Evolutionary conservation across 345 rosid species (phyloP), one percentile per base, ranked within the genome.

Genomic region (Cardamine resedifolia): DNA sequence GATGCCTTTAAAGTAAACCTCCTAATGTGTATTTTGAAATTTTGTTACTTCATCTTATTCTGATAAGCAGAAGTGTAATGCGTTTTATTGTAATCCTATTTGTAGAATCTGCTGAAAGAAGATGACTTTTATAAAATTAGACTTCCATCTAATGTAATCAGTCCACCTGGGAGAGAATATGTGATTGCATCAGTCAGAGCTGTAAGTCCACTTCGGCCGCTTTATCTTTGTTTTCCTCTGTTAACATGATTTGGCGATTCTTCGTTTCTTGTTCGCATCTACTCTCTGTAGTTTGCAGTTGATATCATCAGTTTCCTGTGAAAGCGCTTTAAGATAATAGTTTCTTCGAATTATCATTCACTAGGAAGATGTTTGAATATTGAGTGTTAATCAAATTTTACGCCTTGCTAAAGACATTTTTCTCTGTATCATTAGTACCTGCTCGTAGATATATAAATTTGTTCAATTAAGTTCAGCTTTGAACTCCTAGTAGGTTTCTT

Each of bases 101-200:
- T 75, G 83, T 84, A 95, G 99, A 87, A 79, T 48, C 79, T 95
- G 81, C 70, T 95, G 50, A 75, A 81, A 66, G 90, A 16, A 8
- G 99, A 95, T 79, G 97, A 88, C 74, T 88, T 91, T 74, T 95
- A 95, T 70, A 85, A 82, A 78, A 95, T 95, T 47, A 85, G 98
- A 66, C 76, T 95, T 44, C 97, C 97, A 26, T 90, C 98, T 52
- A 90, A 87, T 83, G 90, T 92, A 19, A 68, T 90, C 79, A 84
- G 61, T 72, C 81, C 96, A 68, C 85, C 96, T 0, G 98, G 96
- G 30, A 84, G 86, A 81, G 92, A 87, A 44, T 87, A 72, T 68
- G 79, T 88, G 64, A 71, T 84, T 65, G 87, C 99, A 50, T 90
- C 99, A 10, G 88, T 90, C 16, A 95, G 88, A 84, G 98, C 96